Conservation (phyloP, 352 stramenopile genomes). For the Globisporangium rhizosaccharum region DNA sequence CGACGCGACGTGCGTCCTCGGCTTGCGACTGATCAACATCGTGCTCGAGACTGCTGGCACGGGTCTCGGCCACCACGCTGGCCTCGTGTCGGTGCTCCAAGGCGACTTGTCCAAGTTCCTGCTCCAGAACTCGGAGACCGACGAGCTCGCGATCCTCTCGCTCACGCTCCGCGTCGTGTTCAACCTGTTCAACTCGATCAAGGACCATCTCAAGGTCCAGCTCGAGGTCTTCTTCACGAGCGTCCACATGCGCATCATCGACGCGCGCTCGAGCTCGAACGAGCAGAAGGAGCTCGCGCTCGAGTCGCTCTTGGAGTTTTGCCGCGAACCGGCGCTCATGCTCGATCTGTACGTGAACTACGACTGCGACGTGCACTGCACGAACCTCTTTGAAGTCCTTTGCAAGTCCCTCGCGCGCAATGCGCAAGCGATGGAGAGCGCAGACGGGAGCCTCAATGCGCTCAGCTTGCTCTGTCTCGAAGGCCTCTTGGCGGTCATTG, state of each 20-base stretch:
- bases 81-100: conserved; percentile 85
- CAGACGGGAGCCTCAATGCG: conserved; percentile 55
- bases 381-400: conserved; percentile 97
- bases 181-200: conserved; percentile 99
- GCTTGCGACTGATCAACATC: conserved; percentile 96
- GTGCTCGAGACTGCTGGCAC: conserved; percentile 93
- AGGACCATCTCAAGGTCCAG: conserved; percentile 98
- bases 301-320: conserved; percentile 97
- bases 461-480: conserved; percentile 72
- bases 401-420: conserved; percentile 91
- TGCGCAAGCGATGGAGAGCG: conserved; percentile 66
- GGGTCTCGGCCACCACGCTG: conserved; percentile 64
- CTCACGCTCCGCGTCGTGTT: conserved; percentile 97
- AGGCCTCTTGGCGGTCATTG: conserved; percentile 91
- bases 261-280: conserved; percentile 73
- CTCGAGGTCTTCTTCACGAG: conserved; percentile 98
- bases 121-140: conserved; percentile 93
- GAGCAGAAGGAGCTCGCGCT: conserved; percentile 85
- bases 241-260: conserved; percentile 94
- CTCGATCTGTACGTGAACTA: conserved; percentile 99
- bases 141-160: conserved; percentile 90
- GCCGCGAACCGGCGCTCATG: conserved; percentile 95
- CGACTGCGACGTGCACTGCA: conserved; percentile 98
- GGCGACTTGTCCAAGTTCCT: conserved; percentile 97
- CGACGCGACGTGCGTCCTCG: conserved; percentile 86